These are phyloP conservation scores for Tricholoma hemisulphureum DNA, from an alignment of 768 basidiomycete genomes.

Conservation along the genomic window DNA sequence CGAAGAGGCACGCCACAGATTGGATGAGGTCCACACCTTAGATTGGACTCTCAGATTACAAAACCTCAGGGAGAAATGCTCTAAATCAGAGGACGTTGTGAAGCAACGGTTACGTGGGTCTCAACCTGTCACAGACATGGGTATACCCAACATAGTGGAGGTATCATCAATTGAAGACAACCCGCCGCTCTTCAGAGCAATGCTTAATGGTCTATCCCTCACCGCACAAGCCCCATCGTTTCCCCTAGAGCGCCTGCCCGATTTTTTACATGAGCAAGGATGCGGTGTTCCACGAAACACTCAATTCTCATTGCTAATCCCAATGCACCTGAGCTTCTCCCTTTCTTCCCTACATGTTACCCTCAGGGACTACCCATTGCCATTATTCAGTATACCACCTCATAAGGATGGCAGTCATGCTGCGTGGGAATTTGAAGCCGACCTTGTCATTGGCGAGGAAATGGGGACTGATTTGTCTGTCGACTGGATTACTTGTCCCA, in stretches of 20 bases:
- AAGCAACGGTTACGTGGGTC: constrained; percentile 45
- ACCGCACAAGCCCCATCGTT: constrained; percentile 61
- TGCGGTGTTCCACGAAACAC: constrained; percentile 66
- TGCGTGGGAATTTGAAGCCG: constrained; percentile 66
- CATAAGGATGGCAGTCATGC: constrained; percentile 35
- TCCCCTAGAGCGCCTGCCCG: constrained; percentile 47
- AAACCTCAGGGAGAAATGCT: constrained; percentile 45
- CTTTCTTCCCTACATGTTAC: constrained; percentile 58
- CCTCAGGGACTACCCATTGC: constrained; percentile 87
- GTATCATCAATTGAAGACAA: constrained; percentile 31
- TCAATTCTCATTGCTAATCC: constrained; percentile 76
- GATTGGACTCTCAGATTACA: constrained; percentile 67
- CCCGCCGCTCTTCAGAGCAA: constrained; percentile 71
- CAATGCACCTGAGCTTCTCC: constrained; percentile 73
- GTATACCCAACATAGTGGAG: constrained; percentile 43
- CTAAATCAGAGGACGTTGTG: constrained; percentile 47
- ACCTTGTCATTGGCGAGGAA: constrained; percentile 87
- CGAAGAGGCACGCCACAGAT: constrained; percentile 66
- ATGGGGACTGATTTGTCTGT: constrained; percentile 66
- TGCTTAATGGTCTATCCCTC: constrained; percentile 59
- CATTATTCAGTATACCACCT: constrained; percentile 71
- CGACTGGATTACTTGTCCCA: constrained; percentile 66
- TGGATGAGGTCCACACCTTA: constrained; percentile 67
- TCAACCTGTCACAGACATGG: constrained; percentile 23
- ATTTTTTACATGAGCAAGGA: constrained; percentile 69